Base-by-base conservation (phyloP, 352 stramenopile species). In the Globisporangium cylindrosporum region DNA sequence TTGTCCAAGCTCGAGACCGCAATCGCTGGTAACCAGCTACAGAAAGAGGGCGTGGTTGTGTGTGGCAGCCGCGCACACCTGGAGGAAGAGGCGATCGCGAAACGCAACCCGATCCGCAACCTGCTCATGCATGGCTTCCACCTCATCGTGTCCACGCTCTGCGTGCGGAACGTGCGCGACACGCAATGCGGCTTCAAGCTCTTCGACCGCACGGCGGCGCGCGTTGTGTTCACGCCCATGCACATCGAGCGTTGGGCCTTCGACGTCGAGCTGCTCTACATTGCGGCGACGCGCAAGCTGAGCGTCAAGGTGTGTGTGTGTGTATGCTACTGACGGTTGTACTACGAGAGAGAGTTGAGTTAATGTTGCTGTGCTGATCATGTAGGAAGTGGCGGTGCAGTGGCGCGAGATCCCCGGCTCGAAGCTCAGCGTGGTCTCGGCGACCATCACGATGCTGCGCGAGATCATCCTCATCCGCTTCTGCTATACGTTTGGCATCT, bases 151-250 rank as follows among this genome's bases (percentile, higher is more conserved):
- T 81, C 85, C 36, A 88, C 93, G 48, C 74, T 98, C 46, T 95
- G 85, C 62, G 85, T 95, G 2, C 77, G 89, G 62, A 86, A 82
- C 69, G 87, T 98, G 57, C 85, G 90, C 51, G 94, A 98, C 69
- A 98, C 94, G 24, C 93, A 98, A 76, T 98, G 94, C 70, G 94
- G 94, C 22, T 98, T 98, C 73, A 98, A 98, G 73, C 82, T 98
- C 18, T 97, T 98, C 67, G 91, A 97, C 60, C 86, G 92, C 55
- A 78, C 77, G 46, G 88, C 91, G 4, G 92, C 91, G 10, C 80
- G 79, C 9, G 69, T 93, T 20, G 67, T 98, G 14, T 98, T 98
- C 74, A 70, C 85, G 51, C 86, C 90, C n/a, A 82, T 98, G 79
- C 94, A 98, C 79, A 92, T 98, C 22, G 86, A 98, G 65, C 88